Base-by-base conservation (phyloP, 805 yeast species). In the Teunomyces funiuensis region DNA sequence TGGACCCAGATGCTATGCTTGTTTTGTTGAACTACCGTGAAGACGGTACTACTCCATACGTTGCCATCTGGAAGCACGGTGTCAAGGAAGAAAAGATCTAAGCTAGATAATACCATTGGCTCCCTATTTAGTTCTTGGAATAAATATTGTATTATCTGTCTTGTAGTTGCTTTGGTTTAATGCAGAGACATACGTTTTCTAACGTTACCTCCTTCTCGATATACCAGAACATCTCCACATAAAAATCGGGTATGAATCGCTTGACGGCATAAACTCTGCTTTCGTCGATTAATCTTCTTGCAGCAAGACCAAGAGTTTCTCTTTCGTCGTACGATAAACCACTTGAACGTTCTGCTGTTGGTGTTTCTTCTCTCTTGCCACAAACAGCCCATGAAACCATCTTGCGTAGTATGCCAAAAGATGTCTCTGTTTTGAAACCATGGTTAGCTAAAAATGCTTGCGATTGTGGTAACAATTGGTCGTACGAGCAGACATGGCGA, bases 1-100 rank as follows among this genome's bases (percentile, higher is more conserved):
- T 93, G 99, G 97, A 93, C 83, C 99, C 99, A 72, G 99, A 93
- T 75, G 99, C 85, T 59, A 93, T 93, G 99, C 76, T 93, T 66
- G 88, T 89, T 58, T 82, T 93, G 72, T 86, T 93, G 75, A 93
- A 93, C 95, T 93, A 91, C 89, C 95, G 99, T 78, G 99, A 93
- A 80, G 98, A 93, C 70, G 99, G 99, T 79, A 78, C 83, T 61
- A 93, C 99, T 59, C 99, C 99, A 67, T 93, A 69, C 77, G 93
- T 91, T 65, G 88, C 90, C 55, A 83, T 90, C 85, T 93, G 99
- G 99, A 93, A 91, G 80, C 99, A 93, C 76, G 99, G 99, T 82
- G 83, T 87, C 58, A 76, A 69, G 61, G 88, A 82, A 71, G 82
- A 78, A 73, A 93, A 93, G 85, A 80, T 91, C 80, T 91, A 89